Conservation (phyloP, 2,329 filamentous ascomycete genomes). For the Fusarium transvaalense region DNA sequence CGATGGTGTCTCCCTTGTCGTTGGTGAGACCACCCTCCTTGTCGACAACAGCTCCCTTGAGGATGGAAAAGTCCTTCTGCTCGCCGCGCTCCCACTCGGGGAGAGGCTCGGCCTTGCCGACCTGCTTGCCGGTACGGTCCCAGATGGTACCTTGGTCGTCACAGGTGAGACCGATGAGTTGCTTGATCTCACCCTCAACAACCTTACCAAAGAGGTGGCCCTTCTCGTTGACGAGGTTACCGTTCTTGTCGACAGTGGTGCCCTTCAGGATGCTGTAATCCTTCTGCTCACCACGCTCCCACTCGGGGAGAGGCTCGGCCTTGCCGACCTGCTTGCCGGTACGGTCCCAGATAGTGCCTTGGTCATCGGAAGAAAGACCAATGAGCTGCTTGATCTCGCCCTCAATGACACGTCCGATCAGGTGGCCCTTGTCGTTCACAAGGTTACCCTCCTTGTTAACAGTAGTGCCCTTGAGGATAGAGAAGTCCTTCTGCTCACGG, state of each 20-base stretch:
- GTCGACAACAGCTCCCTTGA: conserved; percentile 50
- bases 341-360: conserved; percentile 74
- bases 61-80: conserved; percentile 40
- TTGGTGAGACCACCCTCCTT: conserved; percentile 68
- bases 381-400: conserved; percentile 73
- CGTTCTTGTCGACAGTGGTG: conserved; percentile 71
- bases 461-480: conserved; percentile 60
- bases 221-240: conserved; percentile 67
- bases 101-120: conserved; percentile 77
- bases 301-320: conserved; percentile 71
- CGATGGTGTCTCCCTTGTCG: conserved; percentile 66
- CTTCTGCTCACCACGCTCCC: conserved; percentile 60
- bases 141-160: conserved; percentile 76
- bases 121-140: conserved; percentile 72
- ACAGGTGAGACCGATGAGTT: conserved; percentile 73
- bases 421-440: conserved; percentile 64
- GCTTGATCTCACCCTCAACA: conserved; percentile 71
- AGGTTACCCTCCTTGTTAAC: conserved; percentile 72
- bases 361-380: conserved; percentile 74
- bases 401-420: conserved; percentile 72
- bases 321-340: conserved; percentile 73
- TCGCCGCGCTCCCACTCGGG: conserved; percentile 63
- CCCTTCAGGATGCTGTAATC: conserved; percentile 50
- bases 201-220: conserved; percentile 72
- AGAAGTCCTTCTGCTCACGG: conserved; percentile 51